Base-by-base conservation (phyloP, 148 eudicot genomes). In the Gaultheria prostrata region DNA sequence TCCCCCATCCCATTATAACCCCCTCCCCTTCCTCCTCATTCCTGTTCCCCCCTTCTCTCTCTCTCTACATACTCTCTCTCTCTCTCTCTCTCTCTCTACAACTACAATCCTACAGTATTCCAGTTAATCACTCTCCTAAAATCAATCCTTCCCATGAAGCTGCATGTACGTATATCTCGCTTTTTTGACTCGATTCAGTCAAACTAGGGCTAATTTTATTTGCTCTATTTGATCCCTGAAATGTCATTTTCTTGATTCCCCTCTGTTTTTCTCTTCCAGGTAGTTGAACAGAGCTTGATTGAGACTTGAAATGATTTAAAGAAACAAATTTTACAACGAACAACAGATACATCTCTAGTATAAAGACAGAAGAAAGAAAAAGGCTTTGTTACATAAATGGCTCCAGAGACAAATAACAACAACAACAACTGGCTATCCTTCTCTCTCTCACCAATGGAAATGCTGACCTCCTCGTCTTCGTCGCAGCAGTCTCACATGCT, bases 1-100 rank as follows among this genome's bases (percentile, higher is more conserved):
- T 80, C 45, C 48, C 92, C 92, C 90, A 85, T 92, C 92, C 92
- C 90, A 85, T 92, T 88, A 88, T 85, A 88, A 54, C 6, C 91
- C 91, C 72, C 77, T 86, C 92, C 93, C 88, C 90, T 86, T 86
- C 83, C 85, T 78, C 80, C 77, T 67, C 61, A 15, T 43, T 53
- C 32, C 54, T 56, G 48, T 33, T 54, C 70, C 53, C 57, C 83
- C 48, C 15, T 0, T 74, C 85, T 77, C 83, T 30, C 39, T 21
- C 75, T 49, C 82, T 59, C 51, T 74, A 71, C 65, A 13, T 46
- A 30, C 46, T 56, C 76, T 76, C 80, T 73, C 71, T 76, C 82
- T 74, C 73, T 75, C 65, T n/a, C 69, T 67, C 63, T 70, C 80
- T 74, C 63, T 76, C 80, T 57, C 50, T 50, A 9, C 14, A 70